Evolutionary conservation across 2,329 filamentous ascomycete genomes (phyloP), one percentile per base, ranked within the genome.

Genomic region (Penicillium sp.): DNA sequence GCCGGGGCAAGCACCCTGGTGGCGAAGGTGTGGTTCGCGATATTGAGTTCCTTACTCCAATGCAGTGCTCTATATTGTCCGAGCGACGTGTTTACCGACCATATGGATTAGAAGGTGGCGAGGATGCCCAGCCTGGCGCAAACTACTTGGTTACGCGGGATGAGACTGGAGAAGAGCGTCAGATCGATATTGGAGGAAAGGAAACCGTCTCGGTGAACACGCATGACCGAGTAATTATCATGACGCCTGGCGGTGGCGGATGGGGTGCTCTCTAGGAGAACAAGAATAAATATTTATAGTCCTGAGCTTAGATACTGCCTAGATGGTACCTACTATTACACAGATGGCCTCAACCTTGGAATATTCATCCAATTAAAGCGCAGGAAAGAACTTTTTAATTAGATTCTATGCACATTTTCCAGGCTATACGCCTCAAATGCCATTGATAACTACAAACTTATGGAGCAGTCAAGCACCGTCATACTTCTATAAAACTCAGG

Each of bases 121-220:
- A 87, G 55, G 89, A 93, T 59, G 93, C 87, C 0, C 77, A 85
- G 65, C 88, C 89, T 50, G 93, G 93, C 0, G 77, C 93, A 59
- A 98, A 98, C 65, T 79, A 96, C 46, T 98, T 93, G 93, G 87
- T 96, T 31, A 81, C 90, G 8, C 88, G 84, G 59, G 87, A 93
- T 52, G 86, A 85, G 72, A 77, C 65, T 43, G 77, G 75, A 1
- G 76, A 79, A 59, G 79, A 80, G 57, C 75, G 82, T 44, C 76
- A 77, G 49, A 81, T 87, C 59, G 87, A 84, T 58, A 73, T 88
- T 21, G 85, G 85, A 0, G 84, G 81, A 8, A 87, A 87, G 75
- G 87, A 87, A 55, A 87, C 85, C 4, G 84, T 84, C 13, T 76
- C 74, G 14, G 85, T 87, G 79, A 74, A 80, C 65, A 78, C 80